A percentile compares a stretch with the other conserved stretches of the same genome.
These are phyloP conservation scores for Sordariomycetes sp. DNA, from an alignment of 2,329 filamentous ascomycete genomes.

Conservation along the genomic window DNA sequence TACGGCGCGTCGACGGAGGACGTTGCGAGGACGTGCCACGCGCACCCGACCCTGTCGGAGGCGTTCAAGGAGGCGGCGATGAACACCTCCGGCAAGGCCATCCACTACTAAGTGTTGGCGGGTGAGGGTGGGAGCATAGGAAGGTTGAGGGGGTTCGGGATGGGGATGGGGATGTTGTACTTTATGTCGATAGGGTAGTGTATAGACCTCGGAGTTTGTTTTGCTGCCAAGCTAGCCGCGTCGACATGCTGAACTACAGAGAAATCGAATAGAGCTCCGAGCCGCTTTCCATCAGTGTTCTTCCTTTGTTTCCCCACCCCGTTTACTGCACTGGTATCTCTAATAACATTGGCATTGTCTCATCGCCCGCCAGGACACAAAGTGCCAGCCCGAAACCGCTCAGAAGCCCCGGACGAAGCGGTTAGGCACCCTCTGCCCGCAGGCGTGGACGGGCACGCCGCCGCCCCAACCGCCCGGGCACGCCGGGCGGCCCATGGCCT, in stretches of 20 bases:
- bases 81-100: conserved; percentile 90
- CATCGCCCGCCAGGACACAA: background rate
- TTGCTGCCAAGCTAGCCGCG: background rate
- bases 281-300: background rate
- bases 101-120: conserved; percentile 65
- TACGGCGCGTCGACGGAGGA: conserved; percentile 95
- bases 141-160: background rate
- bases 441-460: background rate
- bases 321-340: background rate
- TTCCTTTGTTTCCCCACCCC: background rate
- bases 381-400: background rate
- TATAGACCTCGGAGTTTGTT: conserved; percentile 4
- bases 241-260: background rate
- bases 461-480: background rate
- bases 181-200: conserved; percentile 3
- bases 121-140: background rate
- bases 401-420: background rate
- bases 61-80: conserved; percentile 99
- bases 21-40: conserved; percentile 88
- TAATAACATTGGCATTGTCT: background rate
- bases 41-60: conserved; percentile 90
- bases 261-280: background rate
- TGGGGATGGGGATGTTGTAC: conserved; percentile 1
- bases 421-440: background rate
- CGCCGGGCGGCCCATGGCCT: background rate